Evolutionary conservation across 148 eudicot species (phyloP), one percentile per base, ranked within the genome.

Genomic region (Fagopyrum homotropicum): DNA sequence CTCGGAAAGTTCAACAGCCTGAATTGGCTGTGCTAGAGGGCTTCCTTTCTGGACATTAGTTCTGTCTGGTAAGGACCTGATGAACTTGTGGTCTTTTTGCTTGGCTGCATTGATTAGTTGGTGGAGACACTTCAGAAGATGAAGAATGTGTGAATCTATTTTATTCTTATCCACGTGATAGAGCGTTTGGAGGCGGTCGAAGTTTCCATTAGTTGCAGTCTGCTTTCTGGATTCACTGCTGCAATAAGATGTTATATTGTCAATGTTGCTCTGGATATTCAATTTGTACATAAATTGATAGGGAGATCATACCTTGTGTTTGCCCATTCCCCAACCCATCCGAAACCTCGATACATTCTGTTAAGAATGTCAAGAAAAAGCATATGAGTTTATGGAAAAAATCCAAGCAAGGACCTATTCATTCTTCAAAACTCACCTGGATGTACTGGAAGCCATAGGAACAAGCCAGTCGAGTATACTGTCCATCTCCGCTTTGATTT

Each of bases 271-370:
- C 14, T 46, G 19, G 74, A n/a, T 15, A 69, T n/a, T 15, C 47
- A 69, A 43, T 45, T 12, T 40, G 46, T 12, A 72, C 35, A 49
- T n/a, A 4, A 40, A 9, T n/a, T 9, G 45, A 30, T 15, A 49
- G 51, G 43, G 59, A 17, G 75, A 35, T 26, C 89, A 77, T 11
- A 91, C 98, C 97, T 92, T 46, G 93, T 70, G 80, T 93, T 91
- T 47, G 98, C 97, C 98, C 97, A 94, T 79, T 91, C 98, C 79
- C 97, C 97, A 74, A 91, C 97, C 98, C 98, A 94, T 55, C 98
- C 98, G 57, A 94, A 94, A 73, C 98, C 98, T 82, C 90, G 98
- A 85, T 94, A 97, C 60, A 85, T 89, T 82, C 98, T 94, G 91
- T 76, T 66, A 66, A 29, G 16, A 30, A 66, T 66, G 46, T 4